Evolutionary conservation across 2,329 filamentous ascomycete genomes (phyloP), one percentile per base, ranked within the genome.

Genomic region (Arthroderma uncinatum): DNA sequence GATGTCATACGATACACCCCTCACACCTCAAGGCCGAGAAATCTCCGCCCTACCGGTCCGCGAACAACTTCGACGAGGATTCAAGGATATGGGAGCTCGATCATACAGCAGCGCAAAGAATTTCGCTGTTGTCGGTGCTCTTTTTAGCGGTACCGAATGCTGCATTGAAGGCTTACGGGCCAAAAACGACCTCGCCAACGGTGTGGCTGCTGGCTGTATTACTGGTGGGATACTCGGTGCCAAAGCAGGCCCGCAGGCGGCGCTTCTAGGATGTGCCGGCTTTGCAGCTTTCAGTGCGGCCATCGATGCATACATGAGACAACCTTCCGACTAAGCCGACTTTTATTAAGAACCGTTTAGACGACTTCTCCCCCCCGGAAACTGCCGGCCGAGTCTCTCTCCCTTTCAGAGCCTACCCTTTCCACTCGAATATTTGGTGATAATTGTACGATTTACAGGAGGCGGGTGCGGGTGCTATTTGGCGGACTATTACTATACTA

Each of bases 1-100:
- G 89, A 98, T 98, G 93, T 86, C 89, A 73, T 98, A 98, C 81
- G 93, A 98, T 71, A 96, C 91, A 0, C 88, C 92, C 59, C 85
- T 90, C 73, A 86, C 78, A 37, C 71, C 77, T 64, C 73, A 79
- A 66, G 73, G 77, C n/a, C 73, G 73, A 57, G 76, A 77, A 59
- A 75, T 84, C 63, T 71, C 79, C 59, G 75, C 80, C 62, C 82
- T 98, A 19, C 91, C 93, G 28, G 79, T 92, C 62, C 82, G 84
- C 48, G 83, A 95, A 71, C 93, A 97, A 73, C 80, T 98, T 56
- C 83, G 82, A 61, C 75, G 81, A 66, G 93, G 93, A 55, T 89
- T 98, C 77, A 90, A 87, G 71, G 93, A 98, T 72, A 97, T 98
- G 91, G 93, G 93, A 63, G 74, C 79, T 62, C 83, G 89, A 10